These are phyloP conservation scores for Ustulina deusta DNA, from an alignment of 2,329 filamentous ascomycete species.

Conservation along the genomic window DNA sequence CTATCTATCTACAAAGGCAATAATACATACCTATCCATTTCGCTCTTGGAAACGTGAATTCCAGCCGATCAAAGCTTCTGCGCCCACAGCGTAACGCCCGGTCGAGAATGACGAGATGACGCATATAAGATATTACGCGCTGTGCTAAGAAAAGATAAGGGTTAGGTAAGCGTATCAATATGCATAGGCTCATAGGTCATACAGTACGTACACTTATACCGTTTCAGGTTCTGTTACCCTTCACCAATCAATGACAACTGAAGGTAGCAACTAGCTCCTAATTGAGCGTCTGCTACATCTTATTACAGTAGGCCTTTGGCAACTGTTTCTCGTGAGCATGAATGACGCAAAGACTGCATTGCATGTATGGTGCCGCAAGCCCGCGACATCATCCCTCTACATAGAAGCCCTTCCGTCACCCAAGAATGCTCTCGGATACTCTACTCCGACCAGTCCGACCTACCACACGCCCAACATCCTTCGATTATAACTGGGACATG, in stretches of 20 bases:
- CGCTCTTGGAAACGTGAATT: slow-evolving; percentile 1
- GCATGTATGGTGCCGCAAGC: neutral
- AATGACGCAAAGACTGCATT: neutral
- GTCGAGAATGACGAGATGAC: slow-evolving; percentile 1
- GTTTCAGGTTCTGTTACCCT: slow-evolving; percentile 24
- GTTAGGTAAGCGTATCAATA: neutral
- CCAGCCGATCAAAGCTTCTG: slow-evolving; percentile 19
- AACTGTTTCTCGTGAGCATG: neutral
- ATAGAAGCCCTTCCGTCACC: neutral
- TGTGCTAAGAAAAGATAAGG: slow-evolving; percentile 5
- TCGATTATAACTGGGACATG: neutral
- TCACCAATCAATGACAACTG: slow-evolving; percentile 18
- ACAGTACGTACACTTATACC: slow-evolving; percentile 3
- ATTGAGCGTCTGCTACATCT: neutral
- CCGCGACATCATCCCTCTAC: neutral
- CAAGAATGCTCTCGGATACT: neutral
- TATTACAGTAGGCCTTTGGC: neutral
- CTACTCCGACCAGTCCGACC: neutral
- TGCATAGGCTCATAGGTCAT: neutral
- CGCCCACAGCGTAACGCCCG: slow-evolving; percentile 31
- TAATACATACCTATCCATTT: slow-evolving; percentile 13
- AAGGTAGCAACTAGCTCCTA: neutral
- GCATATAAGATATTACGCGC: slow-evolving; percentile 18
- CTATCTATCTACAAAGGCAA: too few relatives aligned
- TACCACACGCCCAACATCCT: neutral